Conservation (phyloP, 108 stramenopile species). For the Epithemia pelagica region DNA sequence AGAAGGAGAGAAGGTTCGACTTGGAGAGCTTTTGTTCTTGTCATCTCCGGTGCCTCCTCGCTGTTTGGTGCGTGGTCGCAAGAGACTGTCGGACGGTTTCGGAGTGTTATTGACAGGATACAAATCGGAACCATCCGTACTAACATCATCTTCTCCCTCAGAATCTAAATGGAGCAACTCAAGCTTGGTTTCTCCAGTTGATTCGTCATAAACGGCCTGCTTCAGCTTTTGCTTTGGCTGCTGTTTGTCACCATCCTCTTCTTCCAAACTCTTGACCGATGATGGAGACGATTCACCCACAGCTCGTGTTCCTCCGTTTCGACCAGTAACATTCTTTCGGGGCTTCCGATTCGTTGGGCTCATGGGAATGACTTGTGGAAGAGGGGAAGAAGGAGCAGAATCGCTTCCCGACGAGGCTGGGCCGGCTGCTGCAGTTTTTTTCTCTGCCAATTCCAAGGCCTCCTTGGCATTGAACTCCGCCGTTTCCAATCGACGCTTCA, state of each 20-base stretch:
- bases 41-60: background rate
- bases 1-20: background rate
- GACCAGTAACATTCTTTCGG: background rate
- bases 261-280: background rate
- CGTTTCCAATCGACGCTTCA: background rate
- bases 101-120: background rate
- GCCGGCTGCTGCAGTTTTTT: background rate
- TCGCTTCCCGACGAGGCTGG: no score
- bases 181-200: background rate
- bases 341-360: background rate
- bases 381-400: background rate
- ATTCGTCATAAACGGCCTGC: background rate
- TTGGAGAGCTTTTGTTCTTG: background rate
- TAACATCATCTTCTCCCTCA: background rate
- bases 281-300: background rate
- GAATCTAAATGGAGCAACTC: background rate
- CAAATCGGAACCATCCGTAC: background rate
- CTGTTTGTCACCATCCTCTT: background rate
- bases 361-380: background rate
- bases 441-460: background rate
- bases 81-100: background rate
- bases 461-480: background rate
- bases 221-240: background rate
- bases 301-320: background rate
- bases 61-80: background rate